Evolutionary conservation across 169 alveolate genomes (phyloP).

Genomic region (Cryptosporidium bovis): DNA sequence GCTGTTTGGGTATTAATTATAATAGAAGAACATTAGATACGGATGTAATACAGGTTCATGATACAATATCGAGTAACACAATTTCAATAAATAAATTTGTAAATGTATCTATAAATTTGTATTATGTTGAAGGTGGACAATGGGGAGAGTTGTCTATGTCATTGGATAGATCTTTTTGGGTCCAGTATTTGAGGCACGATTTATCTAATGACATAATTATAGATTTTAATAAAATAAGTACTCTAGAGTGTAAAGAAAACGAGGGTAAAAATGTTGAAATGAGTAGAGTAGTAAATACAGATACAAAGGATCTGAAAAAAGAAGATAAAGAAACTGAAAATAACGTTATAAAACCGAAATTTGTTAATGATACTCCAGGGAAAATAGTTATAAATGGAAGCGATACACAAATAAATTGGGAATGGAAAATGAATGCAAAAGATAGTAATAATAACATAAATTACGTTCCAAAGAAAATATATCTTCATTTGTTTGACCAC

Average conservation of each 20-base stretch:
- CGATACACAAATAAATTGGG: constrained; percentile 78
- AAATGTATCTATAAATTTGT: constrained; percentile 19
- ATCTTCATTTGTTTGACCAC: constrained; percentile 75
- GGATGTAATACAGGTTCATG: constrained; percentile 53
- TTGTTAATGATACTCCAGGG: constrained; percentile 78
- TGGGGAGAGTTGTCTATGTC: constrained; percentile 67
- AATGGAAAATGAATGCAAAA: constrained; percentile 57
- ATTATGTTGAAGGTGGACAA: constrained; percentile 68
- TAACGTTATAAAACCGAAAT: constrained; percentile 47
- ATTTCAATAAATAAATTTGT: constrained; percentile 42
- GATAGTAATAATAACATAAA: constrained; percentile 23
- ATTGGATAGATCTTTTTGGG: constrained; percentile 69
- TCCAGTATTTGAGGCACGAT: constrained; percentile 61
- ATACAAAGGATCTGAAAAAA: not conserved
- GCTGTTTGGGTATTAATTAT: not conserved
- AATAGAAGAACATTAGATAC: not conserved
- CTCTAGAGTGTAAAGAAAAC: constrained; percentile 3
- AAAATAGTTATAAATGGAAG: constrained; percentile 78
- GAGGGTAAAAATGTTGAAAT: constrained; percentile 7
- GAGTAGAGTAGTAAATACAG: constrained; percentile 1
- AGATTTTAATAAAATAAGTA: not conserved
- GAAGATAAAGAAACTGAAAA: not conserved
- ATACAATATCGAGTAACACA: constrained; percentile 27
- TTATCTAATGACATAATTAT: constrained; percentile 26
- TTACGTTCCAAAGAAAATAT: constrained; percentile 74